phyloP scores from a whole-genome alignment of 2,329 filamentous ascomycete species.

The Emericellopsis cladophorae region DNA sequence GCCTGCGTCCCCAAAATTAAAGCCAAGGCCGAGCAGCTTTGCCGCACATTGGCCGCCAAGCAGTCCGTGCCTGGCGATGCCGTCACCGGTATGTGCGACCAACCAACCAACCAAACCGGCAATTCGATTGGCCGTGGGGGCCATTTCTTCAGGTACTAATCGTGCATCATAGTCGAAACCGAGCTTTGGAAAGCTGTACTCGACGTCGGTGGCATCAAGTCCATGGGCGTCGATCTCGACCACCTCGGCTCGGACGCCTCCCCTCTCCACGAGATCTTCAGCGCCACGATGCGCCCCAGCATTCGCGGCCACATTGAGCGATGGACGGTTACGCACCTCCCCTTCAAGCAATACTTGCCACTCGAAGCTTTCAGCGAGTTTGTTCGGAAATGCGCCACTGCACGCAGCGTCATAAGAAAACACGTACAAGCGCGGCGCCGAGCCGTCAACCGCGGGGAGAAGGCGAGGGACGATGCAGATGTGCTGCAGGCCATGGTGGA shows the following conservation, averaged over 20 bases:
- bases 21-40: slow-evolving; percentile 18
- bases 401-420: slow-evolving; percentile 16
- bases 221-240: slow-evolving; percentile 19
- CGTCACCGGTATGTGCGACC: background rate
- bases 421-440: slow-evolving; percentile 5
- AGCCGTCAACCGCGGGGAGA: background rate
- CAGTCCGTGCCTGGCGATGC: slow-evolving; percentile 4
- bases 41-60: slow-evolving; percentile 7
- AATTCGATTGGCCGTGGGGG: background rate
- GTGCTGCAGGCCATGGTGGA: slow-evolving; percentile 21
- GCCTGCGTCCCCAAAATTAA: slow-evolving; percentile 16
- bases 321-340: slow-evolving; percentile 19
- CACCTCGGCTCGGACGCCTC: slow-evolving; percentile 14
- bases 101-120: too few relatives aligned
- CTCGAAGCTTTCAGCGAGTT: slow-evolving; percentile 22
- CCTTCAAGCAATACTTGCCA: slow-evolving; percentile 20
- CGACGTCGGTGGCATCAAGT: slow-evolving; percentile 20
- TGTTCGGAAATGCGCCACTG: slow-evolving; percentile 12
- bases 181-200: slow-evolving; percentile 17
- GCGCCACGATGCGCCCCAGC: slow-evolving; percentile 12
- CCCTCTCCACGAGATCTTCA: slow-evolving; percentile 10
- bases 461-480: slow-evolving; percentile 5
- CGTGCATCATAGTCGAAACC: slow-evolving; percentile 8
- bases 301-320: slow-evolving; percentile 12
- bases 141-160: background rate